These are phyloP conservation scores for Diaporthe destruens DNA, from an alignment of 2,329 filamentous ascomycete species.

Conservation along the genomic window DNA sequence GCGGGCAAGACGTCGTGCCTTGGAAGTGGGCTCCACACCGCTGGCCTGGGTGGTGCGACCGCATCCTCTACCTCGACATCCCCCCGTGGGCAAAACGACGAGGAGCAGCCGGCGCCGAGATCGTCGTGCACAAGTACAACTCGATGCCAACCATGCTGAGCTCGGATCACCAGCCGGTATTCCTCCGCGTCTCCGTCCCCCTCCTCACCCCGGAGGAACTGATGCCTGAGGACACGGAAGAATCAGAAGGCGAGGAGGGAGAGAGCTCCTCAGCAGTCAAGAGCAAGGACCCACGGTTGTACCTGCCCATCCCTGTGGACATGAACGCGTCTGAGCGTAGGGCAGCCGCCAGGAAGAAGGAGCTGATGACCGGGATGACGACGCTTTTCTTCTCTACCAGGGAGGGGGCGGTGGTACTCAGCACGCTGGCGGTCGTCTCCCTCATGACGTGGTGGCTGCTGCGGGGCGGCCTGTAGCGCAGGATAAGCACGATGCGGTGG, in stretches of 20 bases:
- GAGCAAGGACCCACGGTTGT: slow-evolving; percentile 56
- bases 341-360: slow-evolving; percentile 58
- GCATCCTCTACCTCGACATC: slow-evolving; percentile 81
- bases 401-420: slow-evolving; percentile 61
- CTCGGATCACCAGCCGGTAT: slow-evolving; percentile 90
- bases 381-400: slow-evolving; percentile 68
- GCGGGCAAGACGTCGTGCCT: slow-evolving; percentile 52
- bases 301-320: slow-evolving; percentile 65
- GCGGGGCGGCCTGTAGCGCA: slow-evolving; percentile 40
- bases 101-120: slow-evolving; percentile 43
- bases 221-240: slow-evolving; percentile 44
- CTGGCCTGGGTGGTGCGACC: slow-evolving; percentile 94
- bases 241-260: slow-evolving; percentile 18
- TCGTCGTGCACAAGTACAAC: slow-evolving; percentile 75
- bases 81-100: slow-evolving; percentile 62
- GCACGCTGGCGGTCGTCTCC: slow-evolving; percentile 56
- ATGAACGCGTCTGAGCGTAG: slow-evolving; percentile 67
- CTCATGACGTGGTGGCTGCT: slow-evolving; percentile 61
- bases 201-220: slow-evolving; percentile 61
- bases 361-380: slow-evolving; percentile 65
- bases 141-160: slow-evolving; percentile 83
- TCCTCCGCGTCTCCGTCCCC: slow-evolving; percentile 76
- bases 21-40: slow-evolving; percentile 86
- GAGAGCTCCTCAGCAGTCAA: too few relatives aligned
- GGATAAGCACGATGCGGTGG: neutral